Evolutionary conservation across 495 filamentous ascomycete genomes (phyloP).

Genomic region (Lepraria neglecta): DNA sequence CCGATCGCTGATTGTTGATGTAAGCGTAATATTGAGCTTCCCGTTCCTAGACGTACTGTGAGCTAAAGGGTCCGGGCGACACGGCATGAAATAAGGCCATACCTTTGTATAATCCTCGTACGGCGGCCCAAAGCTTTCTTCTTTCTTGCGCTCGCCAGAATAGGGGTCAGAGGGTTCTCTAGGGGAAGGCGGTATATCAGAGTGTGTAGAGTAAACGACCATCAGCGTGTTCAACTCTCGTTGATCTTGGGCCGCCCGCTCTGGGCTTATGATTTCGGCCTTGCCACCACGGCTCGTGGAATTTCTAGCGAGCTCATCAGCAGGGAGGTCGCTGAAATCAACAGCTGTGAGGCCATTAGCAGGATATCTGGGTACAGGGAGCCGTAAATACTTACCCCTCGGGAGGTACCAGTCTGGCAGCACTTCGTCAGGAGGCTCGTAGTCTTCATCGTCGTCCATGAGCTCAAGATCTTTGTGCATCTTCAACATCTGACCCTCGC

Average conservation of each 20-base stretch:
- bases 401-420: slow-evolving; percentile 42
- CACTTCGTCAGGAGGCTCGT: slow-evolving; percentile 41
- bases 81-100: slow-evolving; percentile 20
- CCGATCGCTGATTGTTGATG: slow-evolving; percentile 35
- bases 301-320: slow-evolving; percentile 46
- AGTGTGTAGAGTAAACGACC: slow-evolving; percentile 66
- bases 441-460: slow-evolving; percentile 64
- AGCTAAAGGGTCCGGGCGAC: slow-evolving; percentile 3
- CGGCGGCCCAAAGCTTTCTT: slow-evolving; percentile 46
- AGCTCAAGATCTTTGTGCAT: slow-evolving; percentile 56
- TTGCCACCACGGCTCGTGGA: slow-evolving; percentile 60
- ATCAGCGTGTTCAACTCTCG: slow-evolving; percentile 75
- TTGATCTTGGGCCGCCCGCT: slow-evolving; percentile 61
- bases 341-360: slow-evolving; percentile 39
- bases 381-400: slow-evolving; percentile 33
- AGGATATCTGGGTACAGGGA: neutral
- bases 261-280: slow-evolving; percentile 51
- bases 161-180: slow-evolving; percentile 56
- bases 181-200: slow-evolving; percentile 71
- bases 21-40: slow-evolving; percentile 42
- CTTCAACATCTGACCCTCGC: slow-evolving; percentile 77
- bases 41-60: slow-evolving; percentile 33
- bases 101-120: slow-evolving; percentile 43
- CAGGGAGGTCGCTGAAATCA: slow-evolving; percentile 51
- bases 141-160: slow-evolving; percentile 31